A percentile compares a stretch with the other conserved stretches of the same genome.
Evolutionary conservation across 1,284 basidiomycete species (phyloP).

Genomic region (Cystobasidium slooffiae): DNA sequence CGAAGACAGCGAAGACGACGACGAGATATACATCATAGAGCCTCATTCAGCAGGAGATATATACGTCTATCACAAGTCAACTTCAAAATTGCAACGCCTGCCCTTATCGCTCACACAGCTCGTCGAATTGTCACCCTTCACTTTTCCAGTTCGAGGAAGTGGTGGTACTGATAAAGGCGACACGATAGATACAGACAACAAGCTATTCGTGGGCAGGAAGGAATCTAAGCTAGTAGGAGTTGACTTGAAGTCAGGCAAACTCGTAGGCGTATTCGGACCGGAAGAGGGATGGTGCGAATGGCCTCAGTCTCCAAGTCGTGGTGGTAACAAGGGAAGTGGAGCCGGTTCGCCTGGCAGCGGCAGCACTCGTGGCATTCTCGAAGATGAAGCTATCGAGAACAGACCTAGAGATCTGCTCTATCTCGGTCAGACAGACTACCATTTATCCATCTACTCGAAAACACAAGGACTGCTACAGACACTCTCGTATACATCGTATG

Average conservation of each 20-base stretch:
- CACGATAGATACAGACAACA: slow-evolving; percentile 64
- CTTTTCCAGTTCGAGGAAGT: slow-evolving; percentile 60
- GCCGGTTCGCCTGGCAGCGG: slow-evolving; percentile 16
- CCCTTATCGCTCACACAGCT: slow-evolving; percentile 83
- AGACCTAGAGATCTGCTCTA: slow-evolving; percentile 63
- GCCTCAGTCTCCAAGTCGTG: slow-evolving; percentile 58
- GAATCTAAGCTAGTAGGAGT: slow-evolving; percentile 78
- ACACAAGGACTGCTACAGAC: slow-evolving; percentile 64
- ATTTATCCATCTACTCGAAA: slow-evolving; percentile 56
- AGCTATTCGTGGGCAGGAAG: slow-evolving; percentile 82
- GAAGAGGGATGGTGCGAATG: slow-evolving; percentile 70
- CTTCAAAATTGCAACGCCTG: slow-evolving; percentile 67
- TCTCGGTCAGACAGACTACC: slow-evolving; percentile 71
- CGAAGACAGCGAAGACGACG: slow-evolving; percentile 58
- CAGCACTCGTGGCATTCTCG: slow-evolving; percentile 18
- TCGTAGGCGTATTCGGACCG: slow-evolving; percentile 73
- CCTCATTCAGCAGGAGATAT: slow-evolving; percentile 82
- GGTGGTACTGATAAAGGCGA: neutral
- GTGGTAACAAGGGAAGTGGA: neutral
- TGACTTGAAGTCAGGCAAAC: slow-evolving; percentile 77
- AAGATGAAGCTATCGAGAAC: slow-evolving; percentile 50
- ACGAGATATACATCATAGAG: slow-evolving; percentile 83
- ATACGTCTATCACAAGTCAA: slow-evolving; percentile 60
- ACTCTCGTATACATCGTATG: slow-evolving; percentile 78
- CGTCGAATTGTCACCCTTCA: slow-evolving; percentile 83